Evolutionary conservation across 768 basidiomycete species (phyloP), one percentile per base, ranked within the genome.

Genomic region (Podaxis pistillaris): DNA sequence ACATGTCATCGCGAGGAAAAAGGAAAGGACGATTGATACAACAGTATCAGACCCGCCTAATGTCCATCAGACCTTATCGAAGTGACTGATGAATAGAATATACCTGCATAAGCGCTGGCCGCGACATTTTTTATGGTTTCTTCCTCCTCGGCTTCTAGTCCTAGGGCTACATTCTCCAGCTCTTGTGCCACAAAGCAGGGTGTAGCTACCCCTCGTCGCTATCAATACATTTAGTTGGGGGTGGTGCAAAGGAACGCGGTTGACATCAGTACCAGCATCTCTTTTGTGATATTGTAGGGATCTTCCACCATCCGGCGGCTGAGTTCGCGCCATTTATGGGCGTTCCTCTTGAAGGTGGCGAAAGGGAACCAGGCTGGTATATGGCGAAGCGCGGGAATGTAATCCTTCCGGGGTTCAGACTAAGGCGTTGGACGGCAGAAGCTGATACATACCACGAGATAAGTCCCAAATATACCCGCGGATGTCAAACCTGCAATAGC

Each of bases 401-500:
- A 76, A 58, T 75, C 74, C 73, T 74, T 55, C 40, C 9, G 56
- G 60, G 49, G 36, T 22, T 58, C 38, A 41, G 37, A 33, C 2
- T 63, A 41, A 19, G 28, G 22, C 13, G 30, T 33, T 11, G 19
- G 52, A 22, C 30, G 19, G 36, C 15, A 15, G 28, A 41, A 28
- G 57, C 24, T 56, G 11, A 54, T 68, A 72, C 71, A 60, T 71
- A 81, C 70, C 50, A 82, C 81, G 13, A 81, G 69, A 62, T 75
- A 82, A 2, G 75, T 74, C 7, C 81, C 81, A 66, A 77, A 79
- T 55, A 78, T 73, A 3, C 77, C 78, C 9, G 77, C 79, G 65
- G 30, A 60, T 26, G 73, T 72, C 19, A 80, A 70, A 33, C 69
- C 70, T 5, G 72, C 68, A 24, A 80, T 59, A 3, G 79, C 78